Evolutionary conservation across 2,329 filamentous ascomycete genomes (phyloP).

Genomic region (Alternaria infectoria): DNA sequence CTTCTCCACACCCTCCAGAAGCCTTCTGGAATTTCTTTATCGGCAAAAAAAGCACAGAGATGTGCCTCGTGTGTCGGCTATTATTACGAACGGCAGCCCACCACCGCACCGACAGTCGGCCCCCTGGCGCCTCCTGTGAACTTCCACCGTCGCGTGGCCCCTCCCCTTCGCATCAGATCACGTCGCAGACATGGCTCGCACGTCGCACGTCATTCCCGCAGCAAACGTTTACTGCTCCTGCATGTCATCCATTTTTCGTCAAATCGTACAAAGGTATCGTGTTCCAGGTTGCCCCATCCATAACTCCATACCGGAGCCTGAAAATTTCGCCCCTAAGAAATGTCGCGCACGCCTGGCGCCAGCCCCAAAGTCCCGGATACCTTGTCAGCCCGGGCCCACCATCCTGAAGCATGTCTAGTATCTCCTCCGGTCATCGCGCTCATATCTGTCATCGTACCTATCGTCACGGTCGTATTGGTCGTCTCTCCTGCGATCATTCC

Average conservation of each 20-base stretch:
- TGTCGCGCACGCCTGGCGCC: neutral
- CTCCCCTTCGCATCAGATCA: conserved; percentile 16
- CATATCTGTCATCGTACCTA: conserved; percentile 6
- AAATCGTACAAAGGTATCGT: neutral
- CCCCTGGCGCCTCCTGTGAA: conserved; percentile 6
- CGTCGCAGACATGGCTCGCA: conserved; percentile 15
- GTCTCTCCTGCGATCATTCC: neutral
- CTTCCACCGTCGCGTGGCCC: conserved; percentile 13
- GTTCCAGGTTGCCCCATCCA: neutral
- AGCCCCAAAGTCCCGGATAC: neutral
- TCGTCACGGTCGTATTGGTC: conserved; percentile 8
- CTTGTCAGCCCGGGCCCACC: neutral
- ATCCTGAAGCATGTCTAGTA: neutral
- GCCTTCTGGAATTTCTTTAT: neutral
- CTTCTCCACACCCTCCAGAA: neutral
- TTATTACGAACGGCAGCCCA: conserved; percentile 3
- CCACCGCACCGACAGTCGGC: neutral
- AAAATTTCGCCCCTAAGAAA: neutral
- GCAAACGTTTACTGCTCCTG: neutral
- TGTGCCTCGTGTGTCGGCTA: conserved; percentile 2
- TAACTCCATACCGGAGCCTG: neutral
- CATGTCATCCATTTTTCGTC: neutral
- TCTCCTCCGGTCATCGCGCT: neutral
- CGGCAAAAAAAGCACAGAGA: conserved; percentile 7
- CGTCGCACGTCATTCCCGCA: conserved; percentile 16